Conservation (phyloP, 2,329 filamentous ascomycete species). For the Paraphoma sp. region DNA sequence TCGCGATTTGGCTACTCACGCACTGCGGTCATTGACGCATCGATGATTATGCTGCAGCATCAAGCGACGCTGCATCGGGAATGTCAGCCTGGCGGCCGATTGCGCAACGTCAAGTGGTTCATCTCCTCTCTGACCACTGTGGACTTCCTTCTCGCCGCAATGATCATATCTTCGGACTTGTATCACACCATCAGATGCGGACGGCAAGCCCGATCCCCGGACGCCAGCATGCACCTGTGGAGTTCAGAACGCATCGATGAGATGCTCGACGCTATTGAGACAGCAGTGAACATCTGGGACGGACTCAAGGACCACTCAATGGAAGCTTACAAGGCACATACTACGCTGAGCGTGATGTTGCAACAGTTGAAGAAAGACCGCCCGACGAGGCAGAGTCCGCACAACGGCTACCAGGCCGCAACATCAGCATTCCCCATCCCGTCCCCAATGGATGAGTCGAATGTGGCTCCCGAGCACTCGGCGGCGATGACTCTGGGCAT, state of each 20-base stretch:
- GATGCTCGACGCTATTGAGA: slow-evolving; percentile 78
- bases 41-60: slow-evolving; percentile 79
- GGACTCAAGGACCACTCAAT: slow-evolving; percentile 78
- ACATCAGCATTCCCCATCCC: slow-evolving; percentile 36
- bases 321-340: slow-evolving; percentile 87
- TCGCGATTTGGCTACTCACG: slow-evolving; percentile 84
- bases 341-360: slow-evolving; percentile 83
- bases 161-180: slow-evolving; percentile 82
- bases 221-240: slow-evolving; percentile 52
- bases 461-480: slow-evolving; percentile 65
- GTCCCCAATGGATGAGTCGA: slow-evolving; percentile 59
- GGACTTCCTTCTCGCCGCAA: slow-evolving; percentile 86
- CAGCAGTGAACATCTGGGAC: slow-evolving; percentile 80
- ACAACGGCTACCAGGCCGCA: slow-evolving; percentile 38
- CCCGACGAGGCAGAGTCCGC: slow-evolving; percentile 30
- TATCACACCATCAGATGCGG: slow-evolving; percentile 68
- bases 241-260: slow-evolving; percentile 64
- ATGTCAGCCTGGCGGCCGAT: slow-evolving; percentile 72
- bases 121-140: slow-evolving; percentile 80
- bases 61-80: slow-evolving; percentile 79
- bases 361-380: slow-evolving; percentile 70
- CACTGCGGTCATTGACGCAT: slow-evolving; percentile 83
- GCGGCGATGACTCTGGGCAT: slow-evolving; percentile 76
- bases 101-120: slow-evolving; percentile 78
- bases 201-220: slow-evolving; percentile 42